Base-by-base conservation (phyloP, 1,139 yeast species). In the Taphrina confusa region DNA sequence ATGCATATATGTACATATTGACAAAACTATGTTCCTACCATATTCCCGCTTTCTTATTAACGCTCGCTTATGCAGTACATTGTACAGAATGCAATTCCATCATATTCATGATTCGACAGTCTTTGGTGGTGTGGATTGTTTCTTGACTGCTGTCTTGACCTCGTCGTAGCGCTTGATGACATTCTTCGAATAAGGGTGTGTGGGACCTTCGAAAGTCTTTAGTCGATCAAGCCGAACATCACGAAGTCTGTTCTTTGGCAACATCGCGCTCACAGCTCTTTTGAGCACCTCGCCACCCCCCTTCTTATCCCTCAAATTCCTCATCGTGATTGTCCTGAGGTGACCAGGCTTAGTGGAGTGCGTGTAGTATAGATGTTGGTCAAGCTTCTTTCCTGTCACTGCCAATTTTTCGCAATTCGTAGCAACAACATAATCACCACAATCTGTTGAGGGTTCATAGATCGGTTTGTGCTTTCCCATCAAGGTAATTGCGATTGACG, bases 401-500 rank as follows among this genome's bases (percentile, higher is more conserved):
- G 83, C 84, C 68, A 94, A 73, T 67, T 83, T 82, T 63, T 88
- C 81, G 70, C 97, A 90, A 76, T 92, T 92, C 11, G 97, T 87
- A 1, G 92, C 97, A 16, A 92, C 97, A 16, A 92, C 97, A 69
- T 91, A 92, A 73, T 92, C 99, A 11, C 99, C 99, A 67, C 85
- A 84, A 75, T 92, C 99, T 71, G 84, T 78, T 68, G 82, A 75
- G 9, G 80, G 80, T 66, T 91, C 87, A 67, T 75, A 86, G 0
- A 90, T 82, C 5, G 98, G 99, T 76, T 92, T 92, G 75, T 92
- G 97, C 73, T 94, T 94, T 16, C 99, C 98, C 76, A 88, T 90
- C 57, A 94, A 79, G 0, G 95, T 84, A 36, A 83, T 77, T 34
- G 98, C 97, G 62, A 92, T 89, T 63, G 84, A 80, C 1, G 95